Conservation (phyloP, 495 filamentous ascomycete genomes). For the Trichoderma erinaceum region DNA sequence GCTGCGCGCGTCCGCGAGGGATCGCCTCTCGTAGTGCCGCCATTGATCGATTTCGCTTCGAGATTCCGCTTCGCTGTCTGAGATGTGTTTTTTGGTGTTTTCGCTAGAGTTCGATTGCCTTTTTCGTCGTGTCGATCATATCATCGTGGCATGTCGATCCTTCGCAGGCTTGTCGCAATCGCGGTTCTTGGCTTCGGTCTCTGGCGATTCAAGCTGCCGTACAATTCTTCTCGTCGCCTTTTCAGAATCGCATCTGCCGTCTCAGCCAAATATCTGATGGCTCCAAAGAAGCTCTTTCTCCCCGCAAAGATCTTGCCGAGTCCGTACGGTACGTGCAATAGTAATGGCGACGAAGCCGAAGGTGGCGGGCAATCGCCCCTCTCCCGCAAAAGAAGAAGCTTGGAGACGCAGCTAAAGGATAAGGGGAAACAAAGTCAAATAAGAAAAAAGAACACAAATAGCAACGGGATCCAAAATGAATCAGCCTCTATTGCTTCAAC, state of each 20-base stretch:
- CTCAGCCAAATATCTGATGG: background rate
- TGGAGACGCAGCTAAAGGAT: background rate
- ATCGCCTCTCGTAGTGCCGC: background rate
- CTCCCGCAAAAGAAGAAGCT: too few relatives aligned
- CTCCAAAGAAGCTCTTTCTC: background rate
- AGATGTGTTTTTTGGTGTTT: background rate
- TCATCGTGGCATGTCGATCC: conserved; percentile 14
- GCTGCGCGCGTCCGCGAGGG: conserved; percentile 6
- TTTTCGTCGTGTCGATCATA: conserved; percentile 10
- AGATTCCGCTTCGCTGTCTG: background rate
- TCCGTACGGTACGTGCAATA: background rate
- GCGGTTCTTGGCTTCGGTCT: background rate
- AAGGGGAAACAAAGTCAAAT: background rate
- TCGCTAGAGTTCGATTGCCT: background rate
- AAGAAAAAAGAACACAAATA: background rate
- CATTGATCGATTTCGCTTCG: conserved; percentile 5
- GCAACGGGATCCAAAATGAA: background rate
- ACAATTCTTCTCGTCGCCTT: background rate
- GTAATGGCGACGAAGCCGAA: background rate
- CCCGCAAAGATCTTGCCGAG: background rate
- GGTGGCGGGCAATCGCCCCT: too few relatives aligned
- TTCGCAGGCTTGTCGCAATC: background rate
- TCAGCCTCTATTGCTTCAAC: background rate
- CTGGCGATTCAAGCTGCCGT: background rate
- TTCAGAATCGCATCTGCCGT: background rate